Evolutionary conservation across 2,329 filamentous ascomycete genomes (phyloP).

Genomic region (Ciborinia camelliae): DNA sequence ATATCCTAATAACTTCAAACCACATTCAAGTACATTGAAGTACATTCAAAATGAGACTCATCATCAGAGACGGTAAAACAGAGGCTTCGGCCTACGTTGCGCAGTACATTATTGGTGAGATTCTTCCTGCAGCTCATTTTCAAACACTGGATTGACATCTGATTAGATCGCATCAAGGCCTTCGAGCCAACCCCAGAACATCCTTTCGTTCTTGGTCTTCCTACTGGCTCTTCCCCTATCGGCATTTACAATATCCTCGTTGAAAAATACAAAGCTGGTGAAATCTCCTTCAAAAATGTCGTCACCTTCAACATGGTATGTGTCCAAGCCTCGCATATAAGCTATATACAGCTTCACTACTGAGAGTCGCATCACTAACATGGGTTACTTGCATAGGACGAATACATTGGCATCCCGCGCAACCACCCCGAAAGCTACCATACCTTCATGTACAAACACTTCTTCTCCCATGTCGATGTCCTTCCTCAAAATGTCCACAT

Average conservation of each 20-base stretch:
- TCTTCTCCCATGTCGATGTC: slow-evolving; percentile 83
- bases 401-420: slow-evolving; percentile 79
- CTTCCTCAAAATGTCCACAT: slow-evolving; percentile 80
- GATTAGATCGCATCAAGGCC: slow-evolving; percentile 67
- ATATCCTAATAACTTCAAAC: neutral
- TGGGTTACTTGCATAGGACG: slow-evolving; percentile 53
- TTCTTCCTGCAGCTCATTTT: neutral
- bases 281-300: slow-evolving; percentile 81
- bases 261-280: slow-evolving; percentile 63
- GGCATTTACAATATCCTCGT: slow-evolving; percentile 76
- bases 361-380: slow-evolving; percentile 4
- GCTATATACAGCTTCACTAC: neutral
- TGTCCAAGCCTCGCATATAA: slow-evolving; percentile 14
- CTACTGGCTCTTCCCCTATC: slow-evolving; percentile 78
- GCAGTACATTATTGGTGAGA: slow-evolving; percentile 71
- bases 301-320: slow-evolving; percentile 87
- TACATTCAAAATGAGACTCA: slow-evolving; percentile 64
- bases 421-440: slow-evolving; percentile 86
- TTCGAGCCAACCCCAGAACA: slow-evolving; percentile 69
- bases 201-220: slow-evolving; percentile 79
- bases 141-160: neutral
- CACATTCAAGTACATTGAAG: neutral
- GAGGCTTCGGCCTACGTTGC: slow-evolving; percentile 73
- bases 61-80: slow-evolving; percentile 70
- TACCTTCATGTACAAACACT: slow-evolving; percentile 90